A percentile compares a stretch with the other conserved stretches of the same genome.
These are phyloP conservation scores for Aspergillus sp. DNA, from an alignment of 2,329 filamentous ascomycete species.

Conservation along the genomic window DNA sequence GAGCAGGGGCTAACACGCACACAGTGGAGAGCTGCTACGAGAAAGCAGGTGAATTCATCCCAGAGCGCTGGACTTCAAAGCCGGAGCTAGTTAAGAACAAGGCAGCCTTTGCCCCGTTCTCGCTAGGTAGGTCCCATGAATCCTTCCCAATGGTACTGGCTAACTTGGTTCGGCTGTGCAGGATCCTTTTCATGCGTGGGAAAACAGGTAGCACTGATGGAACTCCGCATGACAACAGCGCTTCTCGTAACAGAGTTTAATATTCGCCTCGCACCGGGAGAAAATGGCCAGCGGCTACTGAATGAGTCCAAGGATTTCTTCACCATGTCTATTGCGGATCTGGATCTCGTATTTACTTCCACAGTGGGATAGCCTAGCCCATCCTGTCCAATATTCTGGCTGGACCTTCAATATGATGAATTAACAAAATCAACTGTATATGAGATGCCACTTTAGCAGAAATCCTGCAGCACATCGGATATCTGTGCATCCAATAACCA, in stretches of 20 bases:
- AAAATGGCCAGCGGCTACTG: neutral
- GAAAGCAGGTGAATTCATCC: constrained; percentile 1
- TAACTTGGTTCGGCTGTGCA: neutral
- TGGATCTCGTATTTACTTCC: neutral
- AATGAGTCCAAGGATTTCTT: constrained; percentile 1
- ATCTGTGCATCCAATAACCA: neutral
- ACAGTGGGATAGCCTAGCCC: too few species aligned
- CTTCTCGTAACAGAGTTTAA: neutral
- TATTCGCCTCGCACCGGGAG: constrained; percentile 4
- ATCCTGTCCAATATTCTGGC: too few species aligned
- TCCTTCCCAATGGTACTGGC: neutral
- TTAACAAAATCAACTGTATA: too few species aligned
- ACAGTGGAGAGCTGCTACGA: constrained; percentile 1
- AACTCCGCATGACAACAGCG: neutral
- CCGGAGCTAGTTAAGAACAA: constrained; percentile 2
- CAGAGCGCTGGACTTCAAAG: constrained; percentile 1
- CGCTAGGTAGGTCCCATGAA: neutral
- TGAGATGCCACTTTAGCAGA: too few species aligned
- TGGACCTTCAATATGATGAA: too few species aligned
- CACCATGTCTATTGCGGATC: neutral
- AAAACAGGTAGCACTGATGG: constrained; percentile 3
- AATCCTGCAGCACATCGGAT: neutral
- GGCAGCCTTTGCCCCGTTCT: neutral
- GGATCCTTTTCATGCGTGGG: neutral
- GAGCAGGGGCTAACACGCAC: too few species aligned